Evolutionary conservation across 352 stramenopile genomes (phyloP), one percentile per base, ranked within the genome.

Genomic region (Thraustochytrium sp.): DNA sequence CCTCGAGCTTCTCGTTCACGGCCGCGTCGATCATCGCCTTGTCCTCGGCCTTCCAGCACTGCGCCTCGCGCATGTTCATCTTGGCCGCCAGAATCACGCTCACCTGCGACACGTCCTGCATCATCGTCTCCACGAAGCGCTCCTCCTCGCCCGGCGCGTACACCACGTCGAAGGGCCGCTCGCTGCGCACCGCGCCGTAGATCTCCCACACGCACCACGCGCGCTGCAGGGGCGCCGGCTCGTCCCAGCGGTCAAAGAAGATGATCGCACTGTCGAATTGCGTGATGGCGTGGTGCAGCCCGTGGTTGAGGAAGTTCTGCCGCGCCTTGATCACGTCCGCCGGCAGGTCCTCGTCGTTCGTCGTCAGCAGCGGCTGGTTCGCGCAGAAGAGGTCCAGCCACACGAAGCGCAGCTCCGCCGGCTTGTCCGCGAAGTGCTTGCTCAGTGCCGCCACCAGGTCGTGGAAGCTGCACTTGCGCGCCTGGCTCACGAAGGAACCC

Each of bases 141-240:
- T 36, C n/a, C 34, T 18, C 29, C 26, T 77, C n/a, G 3, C 51
- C 40, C 21, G 65, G 44, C 34, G 65, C 44, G 36, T 65, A 46
- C 13, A 29, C 51, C 34, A 29, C 37, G 9, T 62, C 40, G 2
- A 62, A 11, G 55, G 29, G 18, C 13, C 55, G 55, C 13, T 65
- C 55, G 26, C 0, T 29, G 2, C 36, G 8, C 9, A 9, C 13
- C 40, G 9, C 9, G 16, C 34, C 42, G 68, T 0, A 11, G 1
- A 84, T 82, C 75, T 84, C 75, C 75, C 75, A 84, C 26, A 53
- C 26, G 61, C 75, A 84, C 75, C 75, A 84, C 31, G 61, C 8
- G 16, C 61, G 55, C 26, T 61, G 55, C 59, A 84, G 29, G 5
- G 42, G 21, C 18, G 18, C 4, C 29, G 75, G 75, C 0, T 53